A percentile compares a stretch with the other conserved stretches of the same genome.
These are phyloP conservation scores for Podospora pseudopauciseta DNA, from an alignment of 495 filamentous ascomycete genomes.

Conservation along the genomic window DNA sequence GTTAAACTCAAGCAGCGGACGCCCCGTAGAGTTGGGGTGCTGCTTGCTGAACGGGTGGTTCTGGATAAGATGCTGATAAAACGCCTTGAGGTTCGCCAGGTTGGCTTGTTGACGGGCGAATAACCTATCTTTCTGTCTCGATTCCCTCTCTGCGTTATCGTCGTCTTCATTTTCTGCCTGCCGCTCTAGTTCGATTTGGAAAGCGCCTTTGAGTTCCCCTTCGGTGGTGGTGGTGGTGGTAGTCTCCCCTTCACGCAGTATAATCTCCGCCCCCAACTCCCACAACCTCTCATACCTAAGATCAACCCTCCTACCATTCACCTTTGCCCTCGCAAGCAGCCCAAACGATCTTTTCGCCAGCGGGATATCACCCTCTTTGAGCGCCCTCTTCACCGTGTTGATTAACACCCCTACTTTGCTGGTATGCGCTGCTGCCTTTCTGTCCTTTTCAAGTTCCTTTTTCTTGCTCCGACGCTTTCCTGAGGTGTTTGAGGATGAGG, in stretches of 20 bases:
- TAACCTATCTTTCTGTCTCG: not conserved
- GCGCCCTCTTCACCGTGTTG: conserved; percentile 34
- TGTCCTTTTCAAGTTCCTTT: conserved; percentile 7
- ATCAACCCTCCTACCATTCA: conserved; percentile 34
- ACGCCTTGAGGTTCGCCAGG: conserved; percentile 27
- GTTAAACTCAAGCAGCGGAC: conserved; percentile 40
- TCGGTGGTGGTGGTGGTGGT: not conserved
- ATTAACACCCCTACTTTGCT: conserved; percentile 32
- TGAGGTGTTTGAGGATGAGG: not conserved
- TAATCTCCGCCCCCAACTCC: conserved; percentile 43
- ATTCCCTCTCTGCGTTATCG: not conserved
- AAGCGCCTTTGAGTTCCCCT: not conserved
- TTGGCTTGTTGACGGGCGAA: conserved; percentile 15
- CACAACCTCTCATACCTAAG: conserved; percentile 37
- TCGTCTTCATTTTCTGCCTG: conserved; percentile 1
- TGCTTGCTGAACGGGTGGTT: conserved; percentile 37
- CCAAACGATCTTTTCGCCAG: conserved; percentile 41
- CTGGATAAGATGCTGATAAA: conserved; percentile 38
- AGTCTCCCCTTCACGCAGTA: conserved; percentile 38
- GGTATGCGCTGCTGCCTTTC: conserved; percentile 14
- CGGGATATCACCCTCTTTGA: conserved; percentile 37
- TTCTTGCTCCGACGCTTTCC: not conserved
- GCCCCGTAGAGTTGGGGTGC: conserved; percentile 22
- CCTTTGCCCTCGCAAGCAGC: conserved; percentile 30
- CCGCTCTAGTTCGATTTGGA: not conserved